These are phyloP conservation scores for Spiraea crenata DNA, from an alignment of 331 rosid genomes.

Conservation along the genomic window DNA sequence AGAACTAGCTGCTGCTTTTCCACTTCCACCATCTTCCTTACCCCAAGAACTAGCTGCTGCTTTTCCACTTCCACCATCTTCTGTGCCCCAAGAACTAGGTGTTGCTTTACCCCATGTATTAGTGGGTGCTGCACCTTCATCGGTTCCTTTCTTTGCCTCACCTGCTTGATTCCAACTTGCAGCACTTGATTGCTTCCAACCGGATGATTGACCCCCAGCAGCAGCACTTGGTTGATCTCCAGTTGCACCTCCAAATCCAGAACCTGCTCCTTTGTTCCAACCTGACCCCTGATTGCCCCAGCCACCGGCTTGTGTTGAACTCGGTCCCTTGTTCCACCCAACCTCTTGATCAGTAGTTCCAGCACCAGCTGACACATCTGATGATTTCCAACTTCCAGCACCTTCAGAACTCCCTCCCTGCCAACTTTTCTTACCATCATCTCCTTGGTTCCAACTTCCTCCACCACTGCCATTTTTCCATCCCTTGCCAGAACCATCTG, in stretches of 20 bases:
- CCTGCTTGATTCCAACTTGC: slow-evolving; percentile 29
- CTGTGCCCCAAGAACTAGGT: slow-evolving; percentile 50
- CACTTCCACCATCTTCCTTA: slow-evolving; percentile 13
- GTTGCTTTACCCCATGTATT: slow-evolving; percentile 28
- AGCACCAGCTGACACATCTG: slow-evolving; percentile 25
- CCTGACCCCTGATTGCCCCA: slow-evolving; percentile 23
- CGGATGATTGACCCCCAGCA: slow-evolving; percentile 30
- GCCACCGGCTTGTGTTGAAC: slow-evolving; percentile 19
- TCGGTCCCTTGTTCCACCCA: slow-evolving; percentile 32
- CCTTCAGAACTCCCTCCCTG: slow-evolving; percentile 28
- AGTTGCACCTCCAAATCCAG: not conserved
- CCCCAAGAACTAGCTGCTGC: slow-evolving; percentile 46
- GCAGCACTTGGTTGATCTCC: slow-evolving; percentile 25
- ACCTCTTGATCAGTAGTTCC: slow-evolving; percentile 24
- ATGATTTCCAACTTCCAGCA: slow-evolving; percentile 25
- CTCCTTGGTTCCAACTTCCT: slow-evolving; percentile 39
- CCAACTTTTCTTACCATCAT: slow-evolving; percentile 23
- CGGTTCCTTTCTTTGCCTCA: slow-evolving; percentile 29
- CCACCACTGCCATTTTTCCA: slow-evolving; percentile 36
- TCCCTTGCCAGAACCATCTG: slow-evolving; percentile 26
- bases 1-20: slow-evolving; percentile 24
- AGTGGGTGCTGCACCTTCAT: slow-evolving; percentile 16
- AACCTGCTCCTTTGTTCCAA: slow-evolving; percentile 14
- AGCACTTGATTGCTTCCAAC: slow-evolving; percentile 23
- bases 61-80: not conserved